Evolutionary conservation across 2,329 filamentous ascomycete genomes (phyloP).

Genomic region (Cladobotryum mycophilum): DNA sequence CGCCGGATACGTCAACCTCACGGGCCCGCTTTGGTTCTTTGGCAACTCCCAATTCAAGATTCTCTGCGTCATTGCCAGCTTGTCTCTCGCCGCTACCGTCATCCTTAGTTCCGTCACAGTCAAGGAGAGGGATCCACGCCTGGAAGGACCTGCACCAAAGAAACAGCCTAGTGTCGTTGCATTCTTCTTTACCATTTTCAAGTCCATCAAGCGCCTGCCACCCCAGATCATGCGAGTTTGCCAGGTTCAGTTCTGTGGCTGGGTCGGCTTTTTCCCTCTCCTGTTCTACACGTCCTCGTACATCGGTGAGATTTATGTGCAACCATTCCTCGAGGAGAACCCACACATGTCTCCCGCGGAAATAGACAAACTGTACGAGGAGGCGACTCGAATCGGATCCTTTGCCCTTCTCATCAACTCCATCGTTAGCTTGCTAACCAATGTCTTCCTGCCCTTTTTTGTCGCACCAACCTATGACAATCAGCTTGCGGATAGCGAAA

Average conservation of each 20-base stretch:
- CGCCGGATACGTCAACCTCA: conserved; percentile 77
- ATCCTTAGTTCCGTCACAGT: conserved; percentile 63
- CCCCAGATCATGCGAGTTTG: conserved; percentile 79
- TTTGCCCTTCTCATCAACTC: conserved; percentile 87
- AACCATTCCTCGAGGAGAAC: conserved; percentile 71
- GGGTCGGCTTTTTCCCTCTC: conserved; percentile 94
- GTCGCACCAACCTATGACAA: conserved; percentile 72
- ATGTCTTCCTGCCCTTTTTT: conserved; percentile 78
- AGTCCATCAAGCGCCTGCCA: conserved; percentile 70
- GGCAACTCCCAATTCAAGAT: conserved; percentile 90
- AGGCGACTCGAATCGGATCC: conserved; percentile 79
- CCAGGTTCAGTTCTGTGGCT: conserved; percentile 75
- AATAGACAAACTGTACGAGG: conserved; percentile 74
- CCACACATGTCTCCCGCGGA: conserved; percentile 71
- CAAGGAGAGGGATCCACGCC: conserved; percentile 71
- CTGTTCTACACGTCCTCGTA: conserved; percentile 94
- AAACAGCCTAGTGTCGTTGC: conserved; percentile 60
- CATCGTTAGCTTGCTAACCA: conserved; percentile 73
- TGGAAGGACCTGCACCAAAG: conserved; percentile 57
- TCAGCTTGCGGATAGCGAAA: conserved; percentile 25
- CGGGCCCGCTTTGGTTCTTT: conserved; percentile 67
- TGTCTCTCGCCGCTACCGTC: conserved; percentile 65
- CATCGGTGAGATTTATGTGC: conserved; percentile 85
- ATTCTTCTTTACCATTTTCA: conserved; percentile 75
- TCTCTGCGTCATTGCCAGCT: conserved; percentile 75